Conservation (phyloP, 306 rosid genomes). For the Inga leiocalycina region DNA sequence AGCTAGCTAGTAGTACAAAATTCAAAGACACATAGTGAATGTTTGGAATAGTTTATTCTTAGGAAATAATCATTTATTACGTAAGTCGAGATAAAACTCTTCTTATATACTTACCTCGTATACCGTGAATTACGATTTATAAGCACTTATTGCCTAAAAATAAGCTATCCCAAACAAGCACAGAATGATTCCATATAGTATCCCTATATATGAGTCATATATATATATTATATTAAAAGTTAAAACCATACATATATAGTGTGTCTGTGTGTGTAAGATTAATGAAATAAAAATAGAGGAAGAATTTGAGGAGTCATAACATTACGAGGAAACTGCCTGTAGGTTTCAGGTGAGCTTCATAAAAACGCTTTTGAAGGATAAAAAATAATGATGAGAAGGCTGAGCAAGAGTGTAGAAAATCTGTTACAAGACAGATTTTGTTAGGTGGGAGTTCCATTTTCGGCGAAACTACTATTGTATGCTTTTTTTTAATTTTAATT, state of each 20-base stretch:
- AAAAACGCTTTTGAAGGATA: not conserved
- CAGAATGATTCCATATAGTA: not conserved
- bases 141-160: no score
- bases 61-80: no score
- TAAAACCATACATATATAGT: no score
- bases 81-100: no score
- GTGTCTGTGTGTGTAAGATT: no score
- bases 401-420: not conserved
- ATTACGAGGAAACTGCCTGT: slow-evolving; percentile 31
- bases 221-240: no score
- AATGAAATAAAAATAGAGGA: not conserved
- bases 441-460: not conserved
- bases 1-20: not conserved
- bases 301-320: not conserved
- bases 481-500: no score
- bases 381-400: not conserved
- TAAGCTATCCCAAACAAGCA: no score
- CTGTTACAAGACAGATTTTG: not conserved
- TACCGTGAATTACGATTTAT: no score
- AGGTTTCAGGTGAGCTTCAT: slow-evolving; percentile 24
- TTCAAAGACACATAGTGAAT: not conserved
- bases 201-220: no score
- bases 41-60: no score
- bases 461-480: not conserved
- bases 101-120: no score